Conservation (phyloP, 1,284 basidiomycete species). For the Takashimella tepidaria region DNA sequence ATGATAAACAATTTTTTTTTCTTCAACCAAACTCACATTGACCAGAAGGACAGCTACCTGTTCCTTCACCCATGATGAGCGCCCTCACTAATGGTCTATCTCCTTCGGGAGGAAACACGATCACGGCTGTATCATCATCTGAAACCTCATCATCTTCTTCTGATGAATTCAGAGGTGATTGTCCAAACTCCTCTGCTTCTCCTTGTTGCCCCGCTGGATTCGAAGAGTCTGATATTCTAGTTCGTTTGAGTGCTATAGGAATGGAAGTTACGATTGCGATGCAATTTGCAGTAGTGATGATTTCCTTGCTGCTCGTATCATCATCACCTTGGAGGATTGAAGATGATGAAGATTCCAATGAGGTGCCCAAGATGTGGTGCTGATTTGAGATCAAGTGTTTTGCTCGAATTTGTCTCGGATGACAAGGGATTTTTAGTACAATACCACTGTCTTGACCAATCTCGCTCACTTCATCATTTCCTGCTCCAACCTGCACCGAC, state of each 20-base stretch:
- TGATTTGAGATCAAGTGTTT: constrained; percentile 48
- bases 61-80: constrained; percentile 74
- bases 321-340: background rate
- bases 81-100: constrained; percentile 58
- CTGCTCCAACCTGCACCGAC: constrained; percentile 9
- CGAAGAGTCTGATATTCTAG: background rate
- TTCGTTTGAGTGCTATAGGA: constrained; percentile 22
- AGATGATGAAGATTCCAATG: constrained; percentile 24
- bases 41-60: constrained; percentile 74
- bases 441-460: constrained; percentile 22
- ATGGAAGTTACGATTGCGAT: constrained; percentile 61
- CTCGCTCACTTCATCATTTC: constrained; percentile 10
- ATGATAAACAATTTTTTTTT: too few relatives aligned
- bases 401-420: constrained; percentile 53
- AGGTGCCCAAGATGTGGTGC: constrained; percentile 53
- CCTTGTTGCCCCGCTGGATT: constrained; percentile 18
- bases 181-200: too few relatives aligned
- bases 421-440: constrained; percentile 54
- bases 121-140: constrained; percentile 62
- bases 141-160: constrained; percentile 22
- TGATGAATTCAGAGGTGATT: too few relatives aligned
- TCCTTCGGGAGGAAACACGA: constrained; percentile 74
- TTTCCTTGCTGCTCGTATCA: too few relatives aligned
- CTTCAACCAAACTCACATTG: constrained; percentile 62
- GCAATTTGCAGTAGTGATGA: constrained; percentile 53